These are phyloP conservation scores for Vigna nakashimae DNA, from an alignment of 306 rosid species.

Conservation along the genomic window DNA sequence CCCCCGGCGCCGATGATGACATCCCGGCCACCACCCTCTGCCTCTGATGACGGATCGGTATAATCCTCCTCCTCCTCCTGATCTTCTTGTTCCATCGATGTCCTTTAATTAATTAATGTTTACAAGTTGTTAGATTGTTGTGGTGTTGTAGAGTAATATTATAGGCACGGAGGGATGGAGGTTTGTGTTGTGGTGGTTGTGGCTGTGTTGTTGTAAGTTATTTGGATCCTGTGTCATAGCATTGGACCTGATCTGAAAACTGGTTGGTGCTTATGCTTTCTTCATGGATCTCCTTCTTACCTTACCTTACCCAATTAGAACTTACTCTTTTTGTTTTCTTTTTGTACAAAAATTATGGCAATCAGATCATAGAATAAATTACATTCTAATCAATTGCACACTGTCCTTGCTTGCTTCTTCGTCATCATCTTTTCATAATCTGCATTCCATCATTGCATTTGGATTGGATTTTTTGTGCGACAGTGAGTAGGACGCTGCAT, in stretches of 20 bases:
- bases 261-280: conserved; percentile 35
- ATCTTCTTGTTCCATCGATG: neutral
- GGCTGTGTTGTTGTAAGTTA: conserved; percentile 62
- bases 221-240: conserved; percentile 51
- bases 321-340: neutral
- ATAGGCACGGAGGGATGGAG: conserved; percentile 34
- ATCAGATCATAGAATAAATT: conserved; percentile 40
- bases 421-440: neutral
- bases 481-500: neutral
- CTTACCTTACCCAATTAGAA: conserved; percentile 20
- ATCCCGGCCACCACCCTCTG: conserved; percentile 67
- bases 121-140: conserved; percentile 46
- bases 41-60: conserved; percentile 52
- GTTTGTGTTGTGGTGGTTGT: conserved; percentile 37
- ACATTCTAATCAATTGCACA: neutral
- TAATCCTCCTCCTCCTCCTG: neutral
- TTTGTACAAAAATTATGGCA: conserved; percentile 56
- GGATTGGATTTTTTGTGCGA: neutral
- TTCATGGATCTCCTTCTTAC: conserved; percentile 47
- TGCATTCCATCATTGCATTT: conserved; percentile 9
- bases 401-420: neutral
- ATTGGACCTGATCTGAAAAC: conserved; percentile 47
- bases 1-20: conserved; percentile 47
- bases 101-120: conserved; percentile 17
- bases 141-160: conserved; percentile 54